Conservation (phyloP, 352 stramenopile genomes). For the Phytophthora nicotianae region DNA sequence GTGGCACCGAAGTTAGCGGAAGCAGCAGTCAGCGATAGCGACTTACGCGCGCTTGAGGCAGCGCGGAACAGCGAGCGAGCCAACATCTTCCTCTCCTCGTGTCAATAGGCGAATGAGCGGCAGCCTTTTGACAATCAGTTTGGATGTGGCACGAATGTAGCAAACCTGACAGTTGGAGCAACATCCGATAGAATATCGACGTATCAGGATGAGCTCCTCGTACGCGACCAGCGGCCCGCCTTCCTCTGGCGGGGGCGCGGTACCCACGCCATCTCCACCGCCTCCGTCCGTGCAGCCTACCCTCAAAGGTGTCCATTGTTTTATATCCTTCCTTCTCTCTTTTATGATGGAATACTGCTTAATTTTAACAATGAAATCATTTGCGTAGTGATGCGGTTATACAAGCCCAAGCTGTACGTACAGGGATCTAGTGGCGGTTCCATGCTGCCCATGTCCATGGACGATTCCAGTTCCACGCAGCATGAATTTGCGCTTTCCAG, state of each 20-base stretch:
- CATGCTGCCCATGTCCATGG: slow-evolving; percentile 67
- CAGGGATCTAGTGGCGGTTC: slow-evolving; percentile 57
- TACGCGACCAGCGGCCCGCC: slow-evolving; percentile 23
- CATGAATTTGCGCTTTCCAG: slow-evolving; percentile 90
- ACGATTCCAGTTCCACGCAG: slow-evolving; percentile 46
- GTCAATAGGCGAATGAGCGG: slow-evolving; percentile 9
- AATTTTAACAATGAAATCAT: not conserved
- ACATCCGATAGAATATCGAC: not conserved
- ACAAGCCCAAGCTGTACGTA: slow-evolving; percentile 87
- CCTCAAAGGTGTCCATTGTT: slow-evolving; percentile 73
- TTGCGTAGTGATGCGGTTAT: slow-evolving; percentile 87
- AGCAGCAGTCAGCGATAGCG: slow-evolving; percentile 16
- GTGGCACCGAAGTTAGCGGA: slow-evolving; percentile 17
- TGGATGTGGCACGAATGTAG: slow-evolving; percentile 2
- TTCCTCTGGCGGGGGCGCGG: slow-evolving; percentile 18
- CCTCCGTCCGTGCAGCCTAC: slow-evolving; percentile 60
- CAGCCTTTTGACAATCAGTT: not conserved
- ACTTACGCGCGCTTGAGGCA: slow-evolving; percentile 25
- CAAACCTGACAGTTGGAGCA: no score
- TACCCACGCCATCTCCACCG: slow-evolving; percentile 12
- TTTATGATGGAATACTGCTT: not conserved
- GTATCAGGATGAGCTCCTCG: slow-evolving; percentile 19
- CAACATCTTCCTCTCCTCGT: slow-evolving; percentile 48
- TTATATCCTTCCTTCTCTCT: not conserved
- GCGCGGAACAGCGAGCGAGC: slow-evolving; percentile 65